A percentile compares a stretch with the other conserved stretches of the same genome.
phyloP scores from a whole-genome alignment of 2,329 filamentous ascomycete genomes.

The Pseudogymnoascus sp. region DNA sequence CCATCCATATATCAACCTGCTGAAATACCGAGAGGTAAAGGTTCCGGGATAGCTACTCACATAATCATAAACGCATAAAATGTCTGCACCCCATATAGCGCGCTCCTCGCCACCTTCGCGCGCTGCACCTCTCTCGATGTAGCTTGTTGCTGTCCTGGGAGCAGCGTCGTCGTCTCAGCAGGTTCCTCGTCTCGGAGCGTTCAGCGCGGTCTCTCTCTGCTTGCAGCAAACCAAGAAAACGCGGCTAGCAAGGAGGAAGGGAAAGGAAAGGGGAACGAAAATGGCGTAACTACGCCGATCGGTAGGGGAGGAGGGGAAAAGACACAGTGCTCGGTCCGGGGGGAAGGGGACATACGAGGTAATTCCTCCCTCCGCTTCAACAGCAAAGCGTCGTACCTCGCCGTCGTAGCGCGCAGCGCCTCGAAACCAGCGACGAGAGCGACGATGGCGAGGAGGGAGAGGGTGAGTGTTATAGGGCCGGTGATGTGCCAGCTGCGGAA shows the following conservation, averaged over 20 bases:
- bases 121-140: conserved; percentile 49
- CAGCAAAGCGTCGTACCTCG: conserved; percentile 60
- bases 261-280: neutral
- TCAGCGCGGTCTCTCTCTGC: conserved; percentile 20
- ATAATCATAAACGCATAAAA: conserved; percentile 99
- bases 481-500: conserved; percentile 86
- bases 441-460: conserved; percentile 76
- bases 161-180: conserved; percentile 57
- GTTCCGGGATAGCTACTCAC: conserved; percentile 47
- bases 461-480: conserved; percentile 62
- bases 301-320: neutral
- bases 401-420: conserved; percentile 66
- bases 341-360: conserved; percentile 24
- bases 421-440: conserved; percentile 89
- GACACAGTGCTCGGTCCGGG: neutral
- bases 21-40: neutral
- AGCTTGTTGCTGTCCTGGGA: conserved; percentile 66
- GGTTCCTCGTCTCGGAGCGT: conserved; percentile 20
- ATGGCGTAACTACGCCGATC: neutral
- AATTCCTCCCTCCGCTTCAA: conserved; percentile 18
- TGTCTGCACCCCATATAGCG: conserved; percentile 83
- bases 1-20: neutral
- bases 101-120: conserved; percentile 70
- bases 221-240: neutral
- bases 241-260: neutral